Evolutionary conservation across 2,329 filamentous ascomycete species (phyloP), one percentile per base, ranked within the genome.

Genomic region (Claviceps sorghi): DNA sequence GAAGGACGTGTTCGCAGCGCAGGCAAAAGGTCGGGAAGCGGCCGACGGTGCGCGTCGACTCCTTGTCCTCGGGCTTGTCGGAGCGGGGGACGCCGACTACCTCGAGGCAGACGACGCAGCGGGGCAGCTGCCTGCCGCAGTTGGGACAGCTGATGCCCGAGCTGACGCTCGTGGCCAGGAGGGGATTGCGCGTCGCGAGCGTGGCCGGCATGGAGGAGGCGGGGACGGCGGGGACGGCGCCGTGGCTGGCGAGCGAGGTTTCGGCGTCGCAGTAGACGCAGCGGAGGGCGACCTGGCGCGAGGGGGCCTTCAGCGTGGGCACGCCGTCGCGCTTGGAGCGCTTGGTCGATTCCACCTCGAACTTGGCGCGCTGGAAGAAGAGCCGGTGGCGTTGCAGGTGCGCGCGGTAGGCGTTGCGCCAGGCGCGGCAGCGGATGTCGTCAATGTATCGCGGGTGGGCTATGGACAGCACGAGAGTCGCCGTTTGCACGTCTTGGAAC

Each of bases 401-500:
- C 49, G 82, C 80, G 52, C 83, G 78, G 64, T 91, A 89, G 38
- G 76, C 75, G 57, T 74, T 78, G 51, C 84, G 83, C 84, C 87
- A 91, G 52, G 83, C 80, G 10, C 76, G 74, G 68, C 83, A 88
- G 57, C 88, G 82, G 44, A 84, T 72, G 64, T 93, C 88, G 65
- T 85, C 79, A 58, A 91, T 82, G 65, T 88, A 91, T 9, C 81
- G 76, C 0, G 87, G 87, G 53, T 82, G 79, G 58, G 84, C 85
- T 64, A 86, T 82, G 13, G 84, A 84, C 53, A 86, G 78, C 54
- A 88, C 78, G 2, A 93, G 73, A 0, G 86, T 83, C 1, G 86
- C 84, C 1, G 86, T 89, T 67, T 94, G 88, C 26, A 87, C 75
- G 64, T 91, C 87, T 61, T 82, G 76, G 64, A 84, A 88, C 58